Conservation (phyloP, 2,329 filamentous ascomycete species). For the Pseudocercospora eumusae region DNA sequence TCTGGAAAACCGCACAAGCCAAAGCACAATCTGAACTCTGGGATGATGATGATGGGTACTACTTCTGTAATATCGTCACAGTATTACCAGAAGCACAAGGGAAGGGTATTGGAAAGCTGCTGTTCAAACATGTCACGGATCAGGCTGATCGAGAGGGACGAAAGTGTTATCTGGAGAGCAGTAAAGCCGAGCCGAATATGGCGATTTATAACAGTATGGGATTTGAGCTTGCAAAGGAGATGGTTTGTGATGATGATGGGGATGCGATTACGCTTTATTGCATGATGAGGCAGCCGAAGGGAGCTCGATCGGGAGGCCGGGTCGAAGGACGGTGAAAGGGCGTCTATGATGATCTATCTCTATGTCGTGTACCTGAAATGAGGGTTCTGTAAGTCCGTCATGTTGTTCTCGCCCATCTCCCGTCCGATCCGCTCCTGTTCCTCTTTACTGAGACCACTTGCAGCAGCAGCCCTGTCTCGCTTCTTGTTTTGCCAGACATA, state of each 20-base stretch:
- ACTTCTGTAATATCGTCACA: slow-evolving; percentile 75
- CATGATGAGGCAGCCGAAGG: slow-evolving; percentile 47
- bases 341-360: background rate
- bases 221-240: slow-evolving; percentile 64
- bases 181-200: slow-evolving; percentile 67
- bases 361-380: slow-evolving; percentile 34
- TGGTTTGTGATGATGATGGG: slow-evolving; percentile 66
- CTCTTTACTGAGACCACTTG: slow-evolving; percentile 47
- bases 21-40: slow-evolving; percentile 63
- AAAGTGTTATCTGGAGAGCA: slow-evolving; percentile 71
- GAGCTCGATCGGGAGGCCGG: background rate
- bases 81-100: slow-evolving; percentile 67
- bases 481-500: slow-evolving; percentile 46
- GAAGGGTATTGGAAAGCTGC: slow-evolving; percentile 63
- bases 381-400: slow-evolving; percentile 59
- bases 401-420: slow-evolving; percentile 69
- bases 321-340: background rate
- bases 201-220: slow-evolving; percentile 70
- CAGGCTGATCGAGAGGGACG: slow-evolving; percentile 65
- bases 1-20: slow-evolving; percentile 69
- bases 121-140: slow-evolving; percentile 65
- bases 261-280: slow-evolving; percentile 51
- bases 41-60: slow-evolving; percentile 68
- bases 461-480: slow-evolving; percentile 30
- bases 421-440: slow-evolving; percentile 66